Evolutionary conservation across 768 basidiomycete species (phyloP).

Genomic region (Suillus sp.): DNA sequence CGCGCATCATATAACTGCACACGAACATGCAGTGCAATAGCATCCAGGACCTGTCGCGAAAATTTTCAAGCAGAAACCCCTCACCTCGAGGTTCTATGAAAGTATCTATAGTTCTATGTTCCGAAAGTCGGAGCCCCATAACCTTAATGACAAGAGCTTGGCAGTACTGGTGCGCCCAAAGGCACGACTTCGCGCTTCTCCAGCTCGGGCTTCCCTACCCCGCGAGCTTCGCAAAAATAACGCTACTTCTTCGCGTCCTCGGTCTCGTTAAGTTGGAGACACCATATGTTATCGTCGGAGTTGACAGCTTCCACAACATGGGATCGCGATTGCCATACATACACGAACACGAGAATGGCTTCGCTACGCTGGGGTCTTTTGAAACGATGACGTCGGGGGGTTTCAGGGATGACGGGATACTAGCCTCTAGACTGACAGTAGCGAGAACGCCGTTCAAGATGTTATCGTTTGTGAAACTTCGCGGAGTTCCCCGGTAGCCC

Average conservation of each 20-base stretch:
- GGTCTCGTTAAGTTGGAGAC: constrained; percentile 19
- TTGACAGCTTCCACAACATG: constrained; percentile 20
- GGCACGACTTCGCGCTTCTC: constrained; percentile 24
- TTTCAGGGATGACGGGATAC: background rate
- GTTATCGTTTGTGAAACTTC: background rate
- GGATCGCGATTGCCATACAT: constrained; percentile 27
- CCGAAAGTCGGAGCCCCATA: constrained; percentile 25
- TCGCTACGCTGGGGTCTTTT: constrained; percentile 26
- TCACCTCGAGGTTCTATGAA: constrained; percentile 19
- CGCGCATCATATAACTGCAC: background rate
- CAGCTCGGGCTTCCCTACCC: constrained; percentile 24
- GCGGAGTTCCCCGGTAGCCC: constrained; percentile 20
- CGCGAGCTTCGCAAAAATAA: constrained; percentile 6
- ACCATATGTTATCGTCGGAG: constrained; percentile 29
- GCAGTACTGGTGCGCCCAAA: constrained; percentile 27
- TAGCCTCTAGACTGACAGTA: constrained; percentile 26
- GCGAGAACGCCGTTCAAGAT: constrained; percentile 28
- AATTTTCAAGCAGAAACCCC: background rate
- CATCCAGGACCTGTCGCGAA: background rate
- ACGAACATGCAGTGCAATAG: background rate
- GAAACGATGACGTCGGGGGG: constrained; percentile 21
- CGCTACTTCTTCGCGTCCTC: constrained; percentile 23
- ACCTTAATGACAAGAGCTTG: constrained; percentile 22
- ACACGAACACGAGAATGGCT: constrained; percentile 23
- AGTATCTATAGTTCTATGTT: constrained; percentile 26